These are phyloP conservation scores for Mucor lusitanicus DNA, from an alignment of 371 early-diverging fungal genomes.

Conservation along the genomic window DNA sequence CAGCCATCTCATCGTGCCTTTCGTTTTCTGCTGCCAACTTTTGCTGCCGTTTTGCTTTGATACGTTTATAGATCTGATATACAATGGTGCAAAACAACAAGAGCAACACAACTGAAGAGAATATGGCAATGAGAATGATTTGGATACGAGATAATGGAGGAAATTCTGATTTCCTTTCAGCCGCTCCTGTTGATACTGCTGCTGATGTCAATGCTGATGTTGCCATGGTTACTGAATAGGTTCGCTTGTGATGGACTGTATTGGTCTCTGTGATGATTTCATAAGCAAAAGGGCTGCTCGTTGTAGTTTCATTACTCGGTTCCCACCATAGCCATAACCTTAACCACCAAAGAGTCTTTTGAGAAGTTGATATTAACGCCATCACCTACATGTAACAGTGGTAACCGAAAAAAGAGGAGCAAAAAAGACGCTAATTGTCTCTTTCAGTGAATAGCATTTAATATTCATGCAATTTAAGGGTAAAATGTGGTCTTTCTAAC, in stretches of 20 bases:
- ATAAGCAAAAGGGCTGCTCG: neutral
- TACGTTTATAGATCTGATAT: neutral
- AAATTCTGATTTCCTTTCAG: neutral
- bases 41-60: neutral
- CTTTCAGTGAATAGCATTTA: neutral
- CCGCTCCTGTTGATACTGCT: neutral
- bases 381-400: neutral
- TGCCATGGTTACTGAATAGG: neutral
- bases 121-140: neutral
- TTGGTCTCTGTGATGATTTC: neutral
- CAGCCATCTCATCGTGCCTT: neutral
- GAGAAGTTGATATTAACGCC: neutral
- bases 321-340: neutral
- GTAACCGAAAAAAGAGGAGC: neutral
- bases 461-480: neutral
- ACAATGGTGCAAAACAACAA: neutral
- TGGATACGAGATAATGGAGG: neutral
- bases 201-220: neutral
- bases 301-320: neutral
- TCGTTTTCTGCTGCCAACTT: neutral
- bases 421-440: neutral
- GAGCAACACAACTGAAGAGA: neutral
- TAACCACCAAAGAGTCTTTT: neutral
- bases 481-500: neutral
- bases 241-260: neutral